These are phyloP conservation scores for Stellera chamaejasme DNA, from an alignment of 345 rosid genomes.

Conservation along the genomic window DNA sequence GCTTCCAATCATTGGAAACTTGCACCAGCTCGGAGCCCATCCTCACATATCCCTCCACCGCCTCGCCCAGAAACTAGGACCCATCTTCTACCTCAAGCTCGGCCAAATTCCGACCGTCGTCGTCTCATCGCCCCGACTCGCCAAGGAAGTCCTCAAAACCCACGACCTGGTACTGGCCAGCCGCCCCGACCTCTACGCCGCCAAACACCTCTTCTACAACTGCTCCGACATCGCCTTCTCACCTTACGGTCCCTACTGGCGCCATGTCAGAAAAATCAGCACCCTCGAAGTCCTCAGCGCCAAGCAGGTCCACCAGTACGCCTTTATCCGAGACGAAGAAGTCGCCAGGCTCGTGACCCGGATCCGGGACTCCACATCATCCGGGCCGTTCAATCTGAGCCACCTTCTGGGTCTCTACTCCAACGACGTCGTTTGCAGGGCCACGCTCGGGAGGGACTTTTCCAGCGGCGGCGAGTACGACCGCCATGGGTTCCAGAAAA, in stretches of 20 bases:
- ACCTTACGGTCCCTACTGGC: constrained; percentile 24
- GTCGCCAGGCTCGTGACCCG: constrained; percentile 2
- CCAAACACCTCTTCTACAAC: neutral
- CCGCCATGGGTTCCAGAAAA: constrained; percentile 6
- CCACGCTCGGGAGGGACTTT: constrained; percentile 15
- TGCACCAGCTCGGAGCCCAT: too few species aligned
- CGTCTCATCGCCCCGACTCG: too few species aligned
- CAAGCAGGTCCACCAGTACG: constrained; percentile 12
- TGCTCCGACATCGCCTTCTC: constrained; percentile 5
- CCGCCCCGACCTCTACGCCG: too few species aligned
- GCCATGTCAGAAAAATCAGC: constrained; percentile 14
- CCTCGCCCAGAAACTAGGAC: too few species aligned
- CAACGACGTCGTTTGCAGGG: constrained; percentile 8
- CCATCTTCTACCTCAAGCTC: too few species aligned
- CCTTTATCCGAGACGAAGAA: constrained; percentile 12
- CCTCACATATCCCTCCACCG: too few species aligned
- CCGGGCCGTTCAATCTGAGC: constrained; percentile 7
- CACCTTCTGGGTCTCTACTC: neutral
- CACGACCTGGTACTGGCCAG: too few species aligned
- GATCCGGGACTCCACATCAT: neutral
- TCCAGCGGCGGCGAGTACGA: neutral
- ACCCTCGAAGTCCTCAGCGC: constrained; percentile 14
- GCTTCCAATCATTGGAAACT: neutral
- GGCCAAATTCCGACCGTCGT: too few species aligned
- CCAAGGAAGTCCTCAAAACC: too few species aligned